Base-by-base conservation (phyloP, 768 basidiomycete genomes). In the Leccinum subgranulosum region DNA sequence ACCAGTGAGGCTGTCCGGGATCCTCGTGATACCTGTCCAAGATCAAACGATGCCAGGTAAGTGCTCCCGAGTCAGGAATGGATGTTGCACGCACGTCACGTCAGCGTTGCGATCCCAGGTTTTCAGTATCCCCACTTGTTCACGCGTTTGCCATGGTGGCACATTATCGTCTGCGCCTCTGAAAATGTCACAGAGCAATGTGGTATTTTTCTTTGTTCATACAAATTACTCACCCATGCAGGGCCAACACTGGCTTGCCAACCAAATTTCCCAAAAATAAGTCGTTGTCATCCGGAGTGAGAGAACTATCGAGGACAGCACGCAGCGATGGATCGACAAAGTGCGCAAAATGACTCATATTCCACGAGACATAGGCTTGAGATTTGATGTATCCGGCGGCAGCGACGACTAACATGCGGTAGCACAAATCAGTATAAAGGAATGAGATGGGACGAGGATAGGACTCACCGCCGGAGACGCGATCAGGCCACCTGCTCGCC, bases 201-300 rank as follows among this genome's bases (percentile, higher is more conserved):
- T 41, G 10, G 10, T 25, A 23, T 19, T 27, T 25, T 14, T 14
- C 10, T 4, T 48, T 21, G 46, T 49, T 15, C 7, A 49, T 51
- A n/a, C 7, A n/a, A 27, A 49, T 23, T 21, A 61, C 79, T 61
- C 64, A 86, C 90, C 90, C 94, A 64, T 96, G 88, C 39, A 95
- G 77, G 1, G 86, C 91, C 12, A 94, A 75, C 1, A 92, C 74
- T 0, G 87, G 86, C 0, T 77, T 85, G 51, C 85, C 78, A 1
- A 79, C 84, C 10, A 94, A 72, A 66, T 97, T 97, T 3, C 87
- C 84, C 21, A 93, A 63, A 73, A 93, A 88, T 4, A 95, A 69
- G 64, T 96, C 92, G 67, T 96, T 93, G 71, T 95, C 91, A 60
- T 94, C 93, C 3, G 88, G 84, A 1, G 87, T 86, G 25, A 94